Evolutionary conservation across 2,329 filamentous ascomycete species (phyloP), one percentile per base, ranked within the genome.

Genomic region (Colletotrichum sp.): DNA sequence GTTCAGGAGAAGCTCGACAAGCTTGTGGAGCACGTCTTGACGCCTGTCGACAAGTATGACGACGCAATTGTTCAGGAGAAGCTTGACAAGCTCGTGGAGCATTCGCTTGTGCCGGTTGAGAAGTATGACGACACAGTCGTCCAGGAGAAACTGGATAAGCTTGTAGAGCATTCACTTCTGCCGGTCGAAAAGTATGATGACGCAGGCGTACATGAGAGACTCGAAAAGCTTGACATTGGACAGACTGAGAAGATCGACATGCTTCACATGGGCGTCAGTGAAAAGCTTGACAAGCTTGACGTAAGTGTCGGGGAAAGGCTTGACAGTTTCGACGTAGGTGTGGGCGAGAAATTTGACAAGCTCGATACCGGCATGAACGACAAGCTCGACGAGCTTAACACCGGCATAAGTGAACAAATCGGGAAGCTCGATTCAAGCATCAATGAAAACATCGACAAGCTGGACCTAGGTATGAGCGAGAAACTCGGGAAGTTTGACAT

Each of bases 241-340:
- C 44, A 52, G 44, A 92, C 30, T 5, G 77, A 77, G 15, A 77
- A 70, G 65, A 77, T 77, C 44, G 76, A 82, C 44, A 52, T 52
- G 44, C 44, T 52, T 26, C 79, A 82, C 1, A 88, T 84, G 10
- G 86, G 88, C 4, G 86, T 93, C 32, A 87, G 92, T 78, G 88
- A 90, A 74, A 91, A 90, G 82, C 90, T 93, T 75, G 86, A 92
- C 71, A 92, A 94, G 72, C 86, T 92, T 9, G 68, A 65, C 8
- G 71, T 72, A 32, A 59, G 67, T 34, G 76, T 83, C 28, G 80
- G 80, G 18, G 78, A 79, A 13, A 83, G 81, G 72, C 78, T 83
- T 16, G 81, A 82, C 75, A 81, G 77, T 77, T 84, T 94, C 6
- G 88, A 64, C 34, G 21, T 15, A 10, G 21, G n/a, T 16, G 95